Conservation (phyloP, 2,329 filamentous ascomycete genomes). For the Calonectria henricotiae region DNA sequence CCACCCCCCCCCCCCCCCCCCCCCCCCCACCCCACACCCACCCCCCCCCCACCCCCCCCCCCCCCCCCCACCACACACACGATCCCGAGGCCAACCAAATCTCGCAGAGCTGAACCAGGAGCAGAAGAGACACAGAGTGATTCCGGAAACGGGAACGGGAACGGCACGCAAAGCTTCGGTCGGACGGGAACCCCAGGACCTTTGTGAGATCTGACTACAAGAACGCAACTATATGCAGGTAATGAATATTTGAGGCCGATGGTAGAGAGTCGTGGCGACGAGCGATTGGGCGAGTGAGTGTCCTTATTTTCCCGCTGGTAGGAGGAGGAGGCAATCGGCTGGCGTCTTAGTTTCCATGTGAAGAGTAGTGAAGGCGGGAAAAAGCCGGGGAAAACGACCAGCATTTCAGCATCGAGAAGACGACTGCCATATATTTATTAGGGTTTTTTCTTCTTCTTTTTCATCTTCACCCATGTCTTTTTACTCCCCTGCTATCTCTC, state of each 20-base stretch:
- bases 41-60: too few species aligned
- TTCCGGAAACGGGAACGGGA: conserved; percentile 31
- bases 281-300: not conserved
- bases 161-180: conserved; percentile 22
- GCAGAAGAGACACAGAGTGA: not conserved
- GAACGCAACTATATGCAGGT: conserved; percentile 2
- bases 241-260: conserved; percentile 12
- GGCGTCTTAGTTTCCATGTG: conserved; percentile 13
- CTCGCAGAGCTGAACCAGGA: not conserved
- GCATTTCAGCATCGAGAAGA: not conserved
- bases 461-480: conserved; percentile 13
- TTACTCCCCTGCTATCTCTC: not conserved
- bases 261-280: conserved; percentile 12
- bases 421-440: not conserved
- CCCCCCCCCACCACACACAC: too few species aligned
- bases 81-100: not conserved
- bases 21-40: too few species aligned
- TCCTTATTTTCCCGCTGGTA: conserved; percentile 3
- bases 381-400: not conserved
- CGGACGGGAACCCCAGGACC: conserved; percentile 22
- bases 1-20: too few species aligned
- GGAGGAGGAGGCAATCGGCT: not conserved
- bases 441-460: not conserved
- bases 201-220: conserved; percentile 9
- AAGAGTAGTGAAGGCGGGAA: not conserved